These are phyloP conservation scores for Geosmithia putterillii DNA, from an alignment of 2,329 filamentous ascomycete genomes.

Conservation along the genomic window DNA sequence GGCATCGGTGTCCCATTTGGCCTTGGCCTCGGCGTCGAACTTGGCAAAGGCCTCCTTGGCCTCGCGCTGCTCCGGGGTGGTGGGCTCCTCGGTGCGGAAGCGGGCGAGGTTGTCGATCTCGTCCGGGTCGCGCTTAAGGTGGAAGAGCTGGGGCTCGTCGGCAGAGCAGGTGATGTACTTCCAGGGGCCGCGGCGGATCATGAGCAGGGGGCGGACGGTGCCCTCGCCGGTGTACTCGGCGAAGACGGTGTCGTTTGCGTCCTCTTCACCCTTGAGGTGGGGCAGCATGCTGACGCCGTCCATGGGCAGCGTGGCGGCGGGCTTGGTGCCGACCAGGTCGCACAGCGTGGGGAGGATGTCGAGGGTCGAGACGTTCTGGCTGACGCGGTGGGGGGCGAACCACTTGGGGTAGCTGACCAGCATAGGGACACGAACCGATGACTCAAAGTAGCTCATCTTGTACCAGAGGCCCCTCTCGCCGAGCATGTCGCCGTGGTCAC, in stretches of 20 bases:
- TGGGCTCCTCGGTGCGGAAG: slow-evolving; percentile 22
- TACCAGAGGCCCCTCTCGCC: slow-evolving; percentile 89
- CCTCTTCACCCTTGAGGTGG: slow-evolving; percentile 56
- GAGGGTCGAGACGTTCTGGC: slow-evolving; percentile 78
- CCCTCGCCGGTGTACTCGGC: slow-evolving; percentile 94
- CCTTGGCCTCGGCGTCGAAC: slow-evolving; percentile 61
- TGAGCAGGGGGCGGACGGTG: slow-evolving; percentile 78
- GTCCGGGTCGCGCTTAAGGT: slow-evolving; percentile 61
- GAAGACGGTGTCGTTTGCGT: slow-evolving; percentile 77
- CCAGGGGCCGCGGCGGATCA: slow-evolving; percentile 84
- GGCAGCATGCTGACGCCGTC: slow-evolving; percentile 74
- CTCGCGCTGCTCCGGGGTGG: slow-evolving; percentile 31
- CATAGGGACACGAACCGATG: slow-evolving; percentile 78
- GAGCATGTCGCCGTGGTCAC: slow-evolving; percentile 93
- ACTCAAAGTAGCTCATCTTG: slow-evolving; percentile 97
- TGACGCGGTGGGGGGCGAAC: slow-evolving; percentile 65
- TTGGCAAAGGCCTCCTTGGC: slow-evolving; percentile 41
- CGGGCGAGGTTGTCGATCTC: slow-evolving; percentile 65
- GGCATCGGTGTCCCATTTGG: slow-evolving; percentile 68
- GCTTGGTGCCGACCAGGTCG: slow-evolving; percentile 63
- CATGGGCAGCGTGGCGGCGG: slow-evolving; percentile 63
- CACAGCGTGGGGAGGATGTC: slow-evolving; percentile 84
- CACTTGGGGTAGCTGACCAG: slow-evolving; percentile 68
- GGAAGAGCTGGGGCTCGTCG: slow-evolving; percentile 75
- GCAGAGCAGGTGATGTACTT: slow-evolving; percentile 83